Evolutionary conservation across 768 basidiomycete genomes (phyloP).

Genomic region (Tulasnella sp.): DNA sequence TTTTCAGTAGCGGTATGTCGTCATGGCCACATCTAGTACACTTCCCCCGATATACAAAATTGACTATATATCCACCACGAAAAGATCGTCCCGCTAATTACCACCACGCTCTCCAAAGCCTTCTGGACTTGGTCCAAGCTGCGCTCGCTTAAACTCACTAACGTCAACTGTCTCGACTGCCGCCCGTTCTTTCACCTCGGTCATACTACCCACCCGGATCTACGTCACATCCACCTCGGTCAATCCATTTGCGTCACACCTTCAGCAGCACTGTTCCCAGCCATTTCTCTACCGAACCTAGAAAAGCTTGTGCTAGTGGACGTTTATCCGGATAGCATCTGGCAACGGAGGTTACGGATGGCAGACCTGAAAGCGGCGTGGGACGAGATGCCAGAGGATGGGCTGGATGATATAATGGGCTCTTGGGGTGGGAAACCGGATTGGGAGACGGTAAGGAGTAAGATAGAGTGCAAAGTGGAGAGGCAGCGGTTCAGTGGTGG

Average conservation of each 20-base stretch:
- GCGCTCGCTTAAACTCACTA: slow-evolving; percentile 38
- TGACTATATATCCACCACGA: neutral
- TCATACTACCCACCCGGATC: neutral
- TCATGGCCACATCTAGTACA: neutral
- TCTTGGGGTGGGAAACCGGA: neutral
- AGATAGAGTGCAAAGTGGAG: slow-evolving; percentile 2
- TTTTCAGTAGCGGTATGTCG: slow-evolving; percentile 48
- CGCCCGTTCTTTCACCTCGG: slow-evolving; percentile 18
- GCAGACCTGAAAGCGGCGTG: slow-evolving; percentile 38
- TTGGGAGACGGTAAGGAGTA: neutral
- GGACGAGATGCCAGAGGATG: slow-evolving; percentile 1
- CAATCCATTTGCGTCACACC: slow-evolving; percentile 41
- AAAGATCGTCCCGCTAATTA: slow-evolving; percentile 37
- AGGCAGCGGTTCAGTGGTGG: slow-evolving; percentile 6
- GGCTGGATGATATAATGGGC: no score
- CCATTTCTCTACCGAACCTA: slow-evolving; percentile 27
- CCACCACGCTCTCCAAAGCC: slow-evolving; percentile 33
- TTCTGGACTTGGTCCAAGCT: slow-evolving; percentile 37
- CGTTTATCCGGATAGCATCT: slow-evolving; percentile 45
- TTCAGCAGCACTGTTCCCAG: slow-evolving; percentile 28
- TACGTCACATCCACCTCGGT: slow-evolving; percentile 34
- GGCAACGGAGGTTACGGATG: slow-evolving; percentile 44
- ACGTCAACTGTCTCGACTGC: slow-evolving; percentile 34
- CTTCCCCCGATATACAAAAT: neutral
- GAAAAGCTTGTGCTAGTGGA: slow-evolving; percentile 31